Conservation (phyloP, 176 grass and related monocot species). For the Hsuehochloa calcarea region DNA sequence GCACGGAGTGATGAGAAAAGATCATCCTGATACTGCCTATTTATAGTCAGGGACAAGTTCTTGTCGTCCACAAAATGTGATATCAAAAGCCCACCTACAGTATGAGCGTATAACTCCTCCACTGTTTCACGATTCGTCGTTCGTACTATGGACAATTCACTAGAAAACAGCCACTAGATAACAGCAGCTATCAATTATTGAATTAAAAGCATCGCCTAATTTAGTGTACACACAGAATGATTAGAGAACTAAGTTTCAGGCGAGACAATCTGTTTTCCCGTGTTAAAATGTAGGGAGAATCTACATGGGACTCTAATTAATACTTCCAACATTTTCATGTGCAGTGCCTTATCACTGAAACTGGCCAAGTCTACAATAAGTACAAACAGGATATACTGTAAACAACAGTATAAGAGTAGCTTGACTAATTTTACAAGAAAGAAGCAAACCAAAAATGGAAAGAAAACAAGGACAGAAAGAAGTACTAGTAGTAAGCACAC, state of each 20-base stretch:
- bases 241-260: slow-evolving; percentile 32
- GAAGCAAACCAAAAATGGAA: background rate
- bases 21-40: background rate
- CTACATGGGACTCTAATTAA: background rate
- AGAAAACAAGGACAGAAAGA: background rate
- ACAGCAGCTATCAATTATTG: slow-evolving; percentile 49
- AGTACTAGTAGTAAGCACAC: background rate
- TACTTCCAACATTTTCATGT: background rate
- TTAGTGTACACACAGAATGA: slow-evolving; percentile 2
- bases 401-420: background rate
- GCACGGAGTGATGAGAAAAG: slow-evolving; percentile 8
- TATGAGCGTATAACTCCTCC: slow-evolving; percentile 16
- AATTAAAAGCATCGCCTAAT: slow-evolving; percentile 5
- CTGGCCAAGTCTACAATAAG: background rate
- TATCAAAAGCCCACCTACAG: slow-evolving; percentile 39
- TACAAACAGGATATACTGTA: background rate
- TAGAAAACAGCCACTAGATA: slow-evolving; percentile 44
- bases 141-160: slow-evolving; percentile 40
- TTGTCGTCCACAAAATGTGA: slow-evolving; percentile 52
- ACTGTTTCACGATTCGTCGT: slow-evolving; percentile 36
- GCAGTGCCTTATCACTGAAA: slow-evolving; percentile 10
- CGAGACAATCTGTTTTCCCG: slow-evolving; percentile 14
- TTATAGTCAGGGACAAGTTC: slow-evolving; percentile 36
- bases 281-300: background rate
- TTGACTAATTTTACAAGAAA: background rate